Conservation (phyloP, 768 basidiomycete genomes). For the Trametes maxima region DNA sequence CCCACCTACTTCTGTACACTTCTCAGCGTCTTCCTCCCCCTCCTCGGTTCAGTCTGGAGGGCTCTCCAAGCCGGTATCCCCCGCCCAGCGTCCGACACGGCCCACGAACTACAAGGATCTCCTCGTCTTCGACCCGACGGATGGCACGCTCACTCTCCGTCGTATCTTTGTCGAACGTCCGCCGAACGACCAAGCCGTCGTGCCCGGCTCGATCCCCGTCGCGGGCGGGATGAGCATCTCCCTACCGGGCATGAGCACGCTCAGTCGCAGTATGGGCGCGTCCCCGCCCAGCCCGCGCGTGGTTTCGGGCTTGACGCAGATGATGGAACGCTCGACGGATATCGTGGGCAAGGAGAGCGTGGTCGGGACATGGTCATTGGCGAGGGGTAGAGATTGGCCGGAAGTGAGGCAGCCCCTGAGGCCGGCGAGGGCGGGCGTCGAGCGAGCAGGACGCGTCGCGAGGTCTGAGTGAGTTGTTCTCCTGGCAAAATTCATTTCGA, state of each 20-base stretch:
- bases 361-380: slow-evolving; percentile 70
- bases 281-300: slow-evolving; percentile 36
- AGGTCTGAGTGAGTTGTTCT: slow-evolving; percentile 39
- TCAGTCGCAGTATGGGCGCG: slow-evolving; percentile 38
- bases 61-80: slow-evolving; percentile 31
- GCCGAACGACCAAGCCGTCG: slow-evolving; percentile 27
- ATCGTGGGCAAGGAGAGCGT: slow-evolving; percentile 41
- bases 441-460: slow-evolving; percentile 5
- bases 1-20: slow-evolving; percentile 32
- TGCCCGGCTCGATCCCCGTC: slow-evolving; percentile 34
- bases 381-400: slow-evolving; percentile 51
- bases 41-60: slow-evolving; percentile 35
- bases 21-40: slow-evolving; percentile 33
- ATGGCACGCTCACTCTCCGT: slow-evolving; percentile 57
- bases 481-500: not conserved
- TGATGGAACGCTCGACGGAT: slow-evolving; percentile 40
- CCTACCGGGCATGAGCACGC: slow-evolving; percentile 54
- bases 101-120: slow-evolving; percentile 63
- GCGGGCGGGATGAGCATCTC: slow-evolving; percentile 59
- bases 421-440: slow-evolving; percentile 1
- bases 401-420: slow-evolving; percentile 48
- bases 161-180: slow-evolving; percentile 50
- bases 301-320: slow-evolving; percentile 40
- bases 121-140: slow-evolving; percentile 64
- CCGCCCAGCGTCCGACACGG: slow-evolving; percentile 31